These are phyloP conservation scores for Globisporangium mamillatum DNA, from an alignment of 352 stramenopile species.

Conservation along the genomic window DNA sequence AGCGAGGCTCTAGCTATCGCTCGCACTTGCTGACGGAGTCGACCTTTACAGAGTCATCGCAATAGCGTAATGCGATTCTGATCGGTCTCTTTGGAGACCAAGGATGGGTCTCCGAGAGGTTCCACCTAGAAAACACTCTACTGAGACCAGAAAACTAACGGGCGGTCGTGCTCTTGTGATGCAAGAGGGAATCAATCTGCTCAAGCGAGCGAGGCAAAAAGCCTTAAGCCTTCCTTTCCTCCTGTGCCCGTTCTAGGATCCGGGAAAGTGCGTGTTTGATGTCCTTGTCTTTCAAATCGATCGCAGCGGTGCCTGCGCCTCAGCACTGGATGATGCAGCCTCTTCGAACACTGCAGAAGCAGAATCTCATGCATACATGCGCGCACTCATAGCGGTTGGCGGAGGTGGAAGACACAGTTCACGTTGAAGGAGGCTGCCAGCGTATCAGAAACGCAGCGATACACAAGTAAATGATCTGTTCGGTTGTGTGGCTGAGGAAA, in stretches of 20 bases:
- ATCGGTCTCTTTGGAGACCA: no score
- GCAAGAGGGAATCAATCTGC: no score
- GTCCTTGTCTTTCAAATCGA: background rate
- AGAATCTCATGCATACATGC: background rate
- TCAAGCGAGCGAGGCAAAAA: no score
- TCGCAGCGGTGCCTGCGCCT: background rate
- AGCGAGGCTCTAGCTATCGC: background rate
- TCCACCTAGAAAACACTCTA: no score
- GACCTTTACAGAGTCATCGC: background rate
- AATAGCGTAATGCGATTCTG: no score
- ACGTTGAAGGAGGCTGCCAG: background rate
- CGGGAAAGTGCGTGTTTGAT: background rate
- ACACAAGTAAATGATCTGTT: background rate
- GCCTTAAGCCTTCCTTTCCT: background rate
- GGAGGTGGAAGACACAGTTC: background rate
- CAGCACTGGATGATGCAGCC: background rate
- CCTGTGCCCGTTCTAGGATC: background rate
- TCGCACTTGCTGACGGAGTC: background rate
- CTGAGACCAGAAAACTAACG: no score
- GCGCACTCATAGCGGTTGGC: background rate
- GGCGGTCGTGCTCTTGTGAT: no score
- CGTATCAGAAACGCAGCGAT: background rate
- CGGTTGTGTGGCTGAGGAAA: background rate
- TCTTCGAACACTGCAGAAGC: background rate
- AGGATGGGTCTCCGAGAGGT: no score